These are phyloP conservation scores for Aspergillus awamori DNA, from an alignment of 2,329 filamentous ascomycete species.

Conservation along the genomic window DNA sequence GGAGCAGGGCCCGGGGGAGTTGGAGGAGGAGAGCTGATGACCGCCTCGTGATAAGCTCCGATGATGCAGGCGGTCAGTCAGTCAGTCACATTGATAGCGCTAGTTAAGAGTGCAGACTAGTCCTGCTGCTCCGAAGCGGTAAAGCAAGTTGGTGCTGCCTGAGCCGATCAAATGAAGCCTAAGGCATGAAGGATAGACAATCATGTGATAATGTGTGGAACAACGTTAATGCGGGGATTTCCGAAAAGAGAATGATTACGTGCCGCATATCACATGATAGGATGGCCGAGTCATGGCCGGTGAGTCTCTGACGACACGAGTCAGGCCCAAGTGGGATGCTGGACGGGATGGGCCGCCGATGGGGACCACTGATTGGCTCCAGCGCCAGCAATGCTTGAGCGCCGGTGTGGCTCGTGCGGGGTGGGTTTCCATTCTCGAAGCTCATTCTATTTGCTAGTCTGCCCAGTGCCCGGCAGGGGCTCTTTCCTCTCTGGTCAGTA, in stretches of 20 bases:
- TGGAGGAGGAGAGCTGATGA: slow-evolving; percentile 8
- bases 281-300: neutral
- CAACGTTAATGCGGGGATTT: neutral
- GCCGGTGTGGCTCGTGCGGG: slow-evolving; percentile 22
- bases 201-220: slow-evolving; percentile 16
- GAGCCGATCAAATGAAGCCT: slow-evolving; percentile 8
- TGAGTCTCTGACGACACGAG: slow-evolving; percentile 28
- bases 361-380: slow-evolving; percentile 15
- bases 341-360: slow-evolving; percentile 17
- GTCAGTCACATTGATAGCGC: neutral
- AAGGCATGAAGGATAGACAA: too few relatives aligned
- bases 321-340: slow-evolving; percentile 18
- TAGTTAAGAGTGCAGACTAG: neutral
- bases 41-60: slow-evolving; percentile 20
- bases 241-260: neutral
- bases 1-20: neutral
- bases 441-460: neutral
- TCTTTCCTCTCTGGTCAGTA: neutral
- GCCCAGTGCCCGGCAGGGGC: neutral
- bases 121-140: neutral
- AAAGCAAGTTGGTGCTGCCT: slow-evolving; percentile 11
- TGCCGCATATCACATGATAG: neutral
- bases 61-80: slow-evolving; percentile 24
- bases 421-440: slow-evolving; percentile 6
- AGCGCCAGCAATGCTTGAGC: slow-evolving; percentile 7